Evolutionary conservation across 2,329 filamentous ascomycete genomes (phyloP).

Genomic region (Leptoxyphium fumago): DNA sequence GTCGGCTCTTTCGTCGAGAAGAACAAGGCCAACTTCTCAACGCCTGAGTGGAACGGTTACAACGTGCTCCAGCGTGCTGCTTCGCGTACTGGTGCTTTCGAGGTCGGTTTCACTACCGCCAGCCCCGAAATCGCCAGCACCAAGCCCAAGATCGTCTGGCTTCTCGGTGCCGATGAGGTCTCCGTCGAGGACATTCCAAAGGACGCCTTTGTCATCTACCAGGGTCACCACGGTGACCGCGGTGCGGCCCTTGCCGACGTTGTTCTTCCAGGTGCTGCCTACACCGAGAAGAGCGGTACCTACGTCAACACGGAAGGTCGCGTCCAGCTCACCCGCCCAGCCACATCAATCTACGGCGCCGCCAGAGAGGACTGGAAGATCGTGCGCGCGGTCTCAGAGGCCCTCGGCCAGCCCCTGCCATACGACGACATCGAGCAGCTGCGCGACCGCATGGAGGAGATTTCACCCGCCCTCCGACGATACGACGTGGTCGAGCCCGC

Average conservation of each 20-base stretch:
- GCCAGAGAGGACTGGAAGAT: conserved; percentile 98
- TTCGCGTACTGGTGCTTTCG: conserved; percentile 83
- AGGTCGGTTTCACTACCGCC: conserved; percentile 85
- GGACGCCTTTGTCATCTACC: conserved; percentile 92
- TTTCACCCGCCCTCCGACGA: conserved; percentile 74
- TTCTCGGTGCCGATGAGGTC: conserved; percentile 89
- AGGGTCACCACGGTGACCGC: conserved; percentile 91
- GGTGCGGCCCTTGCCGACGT: conserved; percentile 89
- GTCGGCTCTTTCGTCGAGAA: conserved; percentile 87
- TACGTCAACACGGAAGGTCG: conserved; percentile 98
- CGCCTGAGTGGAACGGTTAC: conserved; percentile 89
- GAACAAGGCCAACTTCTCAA: conserved; percentile 76
- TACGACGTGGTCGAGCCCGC: conserved; percentile 86
- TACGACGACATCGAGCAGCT: conserved; percentile 87
- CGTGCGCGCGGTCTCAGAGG: conserved; percentile 81
- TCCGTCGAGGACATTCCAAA: conserved; percentile 75
- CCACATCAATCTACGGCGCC: conserved; percentile 76
- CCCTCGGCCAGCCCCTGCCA: conserved; percentile 70
- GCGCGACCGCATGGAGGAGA: conserved; percentile 86
- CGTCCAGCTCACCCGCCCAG: conserved; percentile 82
- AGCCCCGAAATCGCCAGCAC: conserved; percentile 69
- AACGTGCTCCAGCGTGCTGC: conserved; percentile 91
- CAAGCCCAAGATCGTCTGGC: conserved; percentile 89
- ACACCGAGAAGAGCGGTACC: conserved; percentile 91
- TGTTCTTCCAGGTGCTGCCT: conserved; percentile 83